A percentile compares a stretch with the other conserved stretches of the same genome.
Evolutionary conservation across 2,329 filamentous ascomycete species (phyloP).

Genomic region (Calycina marina): DNA sequence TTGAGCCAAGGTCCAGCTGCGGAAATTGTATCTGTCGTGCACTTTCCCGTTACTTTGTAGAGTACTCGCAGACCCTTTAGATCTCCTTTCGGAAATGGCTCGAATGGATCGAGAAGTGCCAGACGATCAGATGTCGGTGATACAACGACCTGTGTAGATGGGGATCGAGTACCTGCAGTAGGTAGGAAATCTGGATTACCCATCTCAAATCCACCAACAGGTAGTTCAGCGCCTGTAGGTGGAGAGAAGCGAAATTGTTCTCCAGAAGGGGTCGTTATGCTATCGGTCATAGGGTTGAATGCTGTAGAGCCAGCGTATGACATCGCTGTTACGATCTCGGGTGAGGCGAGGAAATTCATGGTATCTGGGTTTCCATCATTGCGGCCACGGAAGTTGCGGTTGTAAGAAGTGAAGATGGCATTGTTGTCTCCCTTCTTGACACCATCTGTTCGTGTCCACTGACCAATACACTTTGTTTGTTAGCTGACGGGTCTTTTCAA

Average conservation of each 20-base stretch:
- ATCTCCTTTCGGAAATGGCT: constrained; percentile 64
- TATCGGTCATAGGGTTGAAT: constrained; percentile 91
- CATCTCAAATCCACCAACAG: constrained; percentile 52
- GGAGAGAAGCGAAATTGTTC: constrained; percentile 73
- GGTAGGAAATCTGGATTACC: constrained; percentile 65
- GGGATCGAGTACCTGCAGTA: constrained; percentile 55
- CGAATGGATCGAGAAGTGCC: constrained; percentile 81
- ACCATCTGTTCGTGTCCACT: constrained; percentile 87
- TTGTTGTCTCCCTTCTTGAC: constrained; percentile 75
- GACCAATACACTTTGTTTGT: constrained; percentile 70
- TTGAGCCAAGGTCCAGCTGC: constrained; percentile 95
- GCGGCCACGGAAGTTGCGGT: constrained; percentile 92
- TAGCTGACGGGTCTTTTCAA: background rate
- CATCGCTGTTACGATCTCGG: constrained; percentile 94
- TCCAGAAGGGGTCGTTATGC: constrained; percentile 65
- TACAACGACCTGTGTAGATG: constrained; percentile 59
- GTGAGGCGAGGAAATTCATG: constrained; percentile 97
- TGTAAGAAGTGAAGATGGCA: constrained; percentile 93
- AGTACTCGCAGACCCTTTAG: constrained; percentile 69
- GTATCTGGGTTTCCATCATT: constrained; percentile 95
- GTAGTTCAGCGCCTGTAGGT: constrained; percentile 54
- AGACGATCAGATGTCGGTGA: constrained; percentile 80
- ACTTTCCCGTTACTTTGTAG: constrained; percentile 94
- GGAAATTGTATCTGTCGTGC: constrained; percentile 97
- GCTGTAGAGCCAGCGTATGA: constrained; percentile 82